Base-by-base conservation (phyloP, 2,329 filamentous ascomycete species). In the Aspergillus tanneri region DNA sequence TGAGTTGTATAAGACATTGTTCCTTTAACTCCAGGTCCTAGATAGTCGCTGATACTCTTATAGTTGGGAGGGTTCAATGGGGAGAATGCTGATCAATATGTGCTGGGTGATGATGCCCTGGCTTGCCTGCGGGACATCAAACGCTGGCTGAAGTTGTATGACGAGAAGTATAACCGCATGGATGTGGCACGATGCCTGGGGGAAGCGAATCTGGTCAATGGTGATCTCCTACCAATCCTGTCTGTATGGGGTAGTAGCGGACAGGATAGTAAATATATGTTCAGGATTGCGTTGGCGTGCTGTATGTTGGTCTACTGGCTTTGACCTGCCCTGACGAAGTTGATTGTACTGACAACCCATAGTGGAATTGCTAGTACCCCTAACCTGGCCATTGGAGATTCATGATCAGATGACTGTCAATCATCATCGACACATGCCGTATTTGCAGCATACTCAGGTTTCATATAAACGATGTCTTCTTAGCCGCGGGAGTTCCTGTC, bases 331-430 rank as follows among this genome's bases (percentile, higher is more conserved):
- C 23, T 30, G 27, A 16, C 5, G 11, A 21, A 22, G 22, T 47
- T 21, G 23, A 6, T 35, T 46, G 43, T 49, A 49, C 67, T 60
- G 16, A 37, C 43, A 34, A 35, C 50, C 48, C 44, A 35, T 32
- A 81, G 76, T 96, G 70, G 92, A 99, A 72, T 76, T 99, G 39
- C 80, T 99, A 64, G 89, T 95, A 1, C 90, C 91, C 4, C 73
- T 99, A 62, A 99, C 93, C 14, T 97, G 92, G 92, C 92, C 93
- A 0, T 79, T 96, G 62, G 89, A 96, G 53, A 84, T 91, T 50
- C 78, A 82, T 53, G 84, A 87, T 50, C 82, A 87, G 62, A 92
- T 93, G 81, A 97, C 90, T 3, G 77, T 90, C 60, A 97, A 99
- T 66, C 90, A 97, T 67, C 87, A 96, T 66, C 83, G 90, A 48